Conservation (phyloP, 805 yeast species). For the Saturnispora saitoi region DNA sequence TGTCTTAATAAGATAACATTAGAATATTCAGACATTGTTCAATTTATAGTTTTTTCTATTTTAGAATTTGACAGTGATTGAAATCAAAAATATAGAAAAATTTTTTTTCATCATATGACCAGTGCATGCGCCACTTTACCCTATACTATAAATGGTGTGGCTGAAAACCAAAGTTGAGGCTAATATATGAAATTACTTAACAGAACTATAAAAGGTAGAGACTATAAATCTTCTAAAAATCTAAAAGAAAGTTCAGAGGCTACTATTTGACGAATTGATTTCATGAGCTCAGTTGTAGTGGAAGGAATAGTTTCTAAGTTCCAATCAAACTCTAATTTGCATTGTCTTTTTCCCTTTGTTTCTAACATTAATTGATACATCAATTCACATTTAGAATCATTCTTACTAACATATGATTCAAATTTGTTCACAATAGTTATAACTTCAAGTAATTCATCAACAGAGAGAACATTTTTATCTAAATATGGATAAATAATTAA, state of each 20-base stretch:
- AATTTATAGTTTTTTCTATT: background rate
- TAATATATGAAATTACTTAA: background rate
- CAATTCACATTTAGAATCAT: constrained; percentile 11
- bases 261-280: background rate
- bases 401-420: constrained; percentile 15
- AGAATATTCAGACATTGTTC: constrained; percentile 16
- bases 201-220: background rate
- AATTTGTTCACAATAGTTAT: constrained; percentile 21
- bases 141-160: background rate
- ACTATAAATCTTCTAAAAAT: background rate
- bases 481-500: constrained; percentile 37
- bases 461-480: constrained; percentile 13
- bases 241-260: background rate
- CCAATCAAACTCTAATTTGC: background rate
- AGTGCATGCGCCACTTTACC: background rate
- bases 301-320: background rate
- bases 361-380: constrained; percentile 18
- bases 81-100: background rate
- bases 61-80: background rate
- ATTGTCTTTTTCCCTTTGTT: constrained; percentile 10
- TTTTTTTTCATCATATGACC: background rate
- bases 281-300: background rate
- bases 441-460: constrained; percentile 19
- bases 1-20: constrained; percentile 72
- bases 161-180: background rate